Conservation (phyloP, 169 alveolate genomes). For the Babesia ovata region DNA sequence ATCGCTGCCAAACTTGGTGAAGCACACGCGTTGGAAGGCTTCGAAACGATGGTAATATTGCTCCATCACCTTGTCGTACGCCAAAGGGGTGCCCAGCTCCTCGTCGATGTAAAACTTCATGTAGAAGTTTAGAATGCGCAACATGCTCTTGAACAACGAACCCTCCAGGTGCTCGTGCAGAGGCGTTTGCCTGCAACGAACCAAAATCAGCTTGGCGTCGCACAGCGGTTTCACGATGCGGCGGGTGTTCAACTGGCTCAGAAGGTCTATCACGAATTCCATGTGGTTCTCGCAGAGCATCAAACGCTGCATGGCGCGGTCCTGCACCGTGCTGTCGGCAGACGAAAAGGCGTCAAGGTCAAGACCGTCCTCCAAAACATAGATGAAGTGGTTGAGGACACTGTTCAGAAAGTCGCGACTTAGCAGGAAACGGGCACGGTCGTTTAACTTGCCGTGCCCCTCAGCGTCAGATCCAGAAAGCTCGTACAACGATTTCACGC, state of each 20-base stretch:
- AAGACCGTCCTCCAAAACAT: conserved; percentile 60
- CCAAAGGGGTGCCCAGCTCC: conserved; percentile 62
- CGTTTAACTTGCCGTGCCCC: conserved; percentile 21
- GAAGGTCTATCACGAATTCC: conserved; percentile 59
- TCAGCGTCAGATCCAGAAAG: conserved; percentile 1
- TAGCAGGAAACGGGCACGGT: conserved; percentile 32
- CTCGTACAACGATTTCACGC: conserved; percentile 34
- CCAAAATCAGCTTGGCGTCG: conserved; percentile 54
- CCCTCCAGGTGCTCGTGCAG: conserved; percentile 59
- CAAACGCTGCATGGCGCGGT: conserved; percentile 40
- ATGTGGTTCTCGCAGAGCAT: conserved; percentile 64
- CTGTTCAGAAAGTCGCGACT: conserved; percentile 63
- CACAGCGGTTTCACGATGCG: conserved; percentile 61
- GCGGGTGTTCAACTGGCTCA: conserved; percentile 59
- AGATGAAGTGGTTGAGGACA: conserved; percentile 56
- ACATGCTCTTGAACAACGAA: conserved; percentile 46
- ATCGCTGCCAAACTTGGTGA: conserved; percentile 49
- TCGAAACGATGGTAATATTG: conserved; percentile 58
- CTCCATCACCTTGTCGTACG: conserved; percentile 51
- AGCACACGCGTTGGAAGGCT: conserved; percentile 55
- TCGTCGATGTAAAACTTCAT: conserved; percentile 59
- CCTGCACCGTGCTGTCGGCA: conserved; percentile 23
- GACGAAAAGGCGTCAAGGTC: conserved; percentile 27
- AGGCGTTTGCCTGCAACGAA: conserved; percentile 56
- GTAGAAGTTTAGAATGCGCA: conserved; percentile 58